Percentiles rank a stretch among this genome's conserved stretches.
phyloP scores from a whole-genome alignment of 768 basidiomycete species.

The Mycena epipterygia region DNA sequence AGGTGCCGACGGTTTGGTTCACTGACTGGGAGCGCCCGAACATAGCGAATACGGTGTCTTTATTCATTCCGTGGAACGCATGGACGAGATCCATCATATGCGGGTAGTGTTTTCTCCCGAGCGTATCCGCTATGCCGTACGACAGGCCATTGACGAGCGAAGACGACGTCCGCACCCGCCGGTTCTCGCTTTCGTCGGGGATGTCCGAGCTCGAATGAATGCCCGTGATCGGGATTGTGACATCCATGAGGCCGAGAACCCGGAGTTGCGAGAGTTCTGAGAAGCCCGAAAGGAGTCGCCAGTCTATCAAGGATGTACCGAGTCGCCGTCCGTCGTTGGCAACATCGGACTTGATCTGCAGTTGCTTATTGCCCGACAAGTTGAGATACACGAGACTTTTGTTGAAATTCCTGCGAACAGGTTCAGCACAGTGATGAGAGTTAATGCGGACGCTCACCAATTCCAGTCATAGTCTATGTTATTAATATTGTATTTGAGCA shows the following conservation, averaged over 20 bases:
- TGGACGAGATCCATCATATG: conserved; percentile 95
- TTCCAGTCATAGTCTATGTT: conserved; percentile 99
- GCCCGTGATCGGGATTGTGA: conserved; percentile 81
- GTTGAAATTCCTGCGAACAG: conserved; percentile 89
- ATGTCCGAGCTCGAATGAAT: conserved; percentile 67
- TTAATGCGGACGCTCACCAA: conserved; percentile 66
- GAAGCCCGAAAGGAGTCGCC: conserved; percentile 81
- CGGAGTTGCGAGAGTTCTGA: conserved; percentile 86
- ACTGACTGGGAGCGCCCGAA: conserved; percentile 82
- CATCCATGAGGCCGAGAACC: conserved; percentile 98
- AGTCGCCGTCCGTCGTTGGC: conserved; percentile 49
- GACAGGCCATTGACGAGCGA: conserved; percentile 93
- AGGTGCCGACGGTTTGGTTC: conserved; percentile 60
- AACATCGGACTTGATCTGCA: conserved; percentile 91
- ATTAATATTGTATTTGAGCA: conserved; percentile 95
- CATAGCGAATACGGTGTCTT: conserved; percentile 95
- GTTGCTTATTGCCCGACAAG: conserved; percentile 94
- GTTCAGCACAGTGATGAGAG: not conserved
- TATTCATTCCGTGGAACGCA: conserved; percentile 80
- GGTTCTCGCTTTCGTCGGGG: conserved; percentile 88
- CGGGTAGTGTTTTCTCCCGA: conserved; percentile 84
- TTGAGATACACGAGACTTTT: conserved; percentile 94
- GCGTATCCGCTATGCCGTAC: conserved; percentile 95
- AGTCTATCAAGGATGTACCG: conserved; percentile 41
- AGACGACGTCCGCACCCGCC: conserved; percentile 91